A percentile compares a stretch with the other conserved stretches of the same genome.
Conservation (phyloP, 306 rosid genomes). For the Lotus japonicus region DNA sequence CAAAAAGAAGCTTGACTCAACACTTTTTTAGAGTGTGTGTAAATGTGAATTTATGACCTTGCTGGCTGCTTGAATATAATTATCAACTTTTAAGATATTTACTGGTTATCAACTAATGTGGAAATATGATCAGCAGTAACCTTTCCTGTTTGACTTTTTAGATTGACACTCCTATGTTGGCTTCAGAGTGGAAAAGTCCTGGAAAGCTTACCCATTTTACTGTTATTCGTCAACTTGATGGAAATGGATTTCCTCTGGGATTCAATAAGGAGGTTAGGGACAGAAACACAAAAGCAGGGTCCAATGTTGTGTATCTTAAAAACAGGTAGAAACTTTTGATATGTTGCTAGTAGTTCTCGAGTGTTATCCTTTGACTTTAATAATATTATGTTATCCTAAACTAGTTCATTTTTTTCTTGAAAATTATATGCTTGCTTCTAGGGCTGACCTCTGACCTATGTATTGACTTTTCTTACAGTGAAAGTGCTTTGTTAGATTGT, state of each 20-base stretch:
- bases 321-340: conserved; percentile 52
- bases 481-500: conserved; percentile 80
- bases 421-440: conserved; percentile 19
- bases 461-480: conserved; percentile 51
- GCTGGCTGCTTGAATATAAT: neutral
- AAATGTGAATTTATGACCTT: neutral
- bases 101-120: neutral
- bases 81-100: neutral
- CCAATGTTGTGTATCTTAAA: conserved; percentile 63
- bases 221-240: conserved; percentile 86
- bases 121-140: conserved; percentile 11
- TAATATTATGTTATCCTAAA: neutral
- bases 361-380: neutral
- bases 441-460: conserved; percentile 30
- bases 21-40: neutral
- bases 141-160: conserved; percentile 40
- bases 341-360: neutral
- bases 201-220: conserved; percentile 89
- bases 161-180: conserved; percentile 93
- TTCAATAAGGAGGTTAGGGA: conserved; percentile 64
- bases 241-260: conserved; percentile 82
- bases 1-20: neutral
- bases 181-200: conserved; percentile 84
- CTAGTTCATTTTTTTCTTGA: neutral
- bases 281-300: conserved; percentile 68